Evolutionary conservation across 1,284 basidiomycete genomes (phyloP).

Genomic region (Afroboletus lepidellus): DNA sequence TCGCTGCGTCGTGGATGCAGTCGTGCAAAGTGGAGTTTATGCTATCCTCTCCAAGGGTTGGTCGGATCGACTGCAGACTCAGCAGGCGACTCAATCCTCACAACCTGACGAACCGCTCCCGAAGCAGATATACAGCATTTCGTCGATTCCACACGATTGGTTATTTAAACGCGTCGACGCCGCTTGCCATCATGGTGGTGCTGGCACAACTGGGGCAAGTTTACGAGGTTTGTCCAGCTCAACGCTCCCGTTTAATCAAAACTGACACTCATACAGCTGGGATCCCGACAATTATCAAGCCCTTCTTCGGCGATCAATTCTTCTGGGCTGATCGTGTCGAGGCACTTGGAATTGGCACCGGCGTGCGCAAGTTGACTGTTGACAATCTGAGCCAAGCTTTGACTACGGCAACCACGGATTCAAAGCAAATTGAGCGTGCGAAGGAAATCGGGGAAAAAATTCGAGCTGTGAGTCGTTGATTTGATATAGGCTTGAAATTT

Average conservation of each 20-base stretch:
- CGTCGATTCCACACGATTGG: constrained; percentile 96
- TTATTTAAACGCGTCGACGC: constrained; percentile 92
- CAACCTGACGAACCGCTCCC: constrained; percentile 72
- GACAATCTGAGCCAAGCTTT: constrained; percentile 79
- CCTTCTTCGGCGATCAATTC: constrained; percentile 97
- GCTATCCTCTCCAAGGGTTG: constrained; percentile 97
- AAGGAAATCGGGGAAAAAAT: constrained; percentile 82
- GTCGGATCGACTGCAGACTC: constrained; percentile 86
- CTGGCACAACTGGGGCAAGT: constrained; percentile 94
- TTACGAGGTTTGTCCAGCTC: constrained; percentile 61
- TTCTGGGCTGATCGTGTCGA: constrained; percentile 97
- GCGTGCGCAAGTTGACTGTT: constrained; percentile 83
- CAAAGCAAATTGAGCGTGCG: constrained; percentile 85
- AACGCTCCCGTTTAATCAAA: not conserved
- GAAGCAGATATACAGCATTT: constrained; percentile 77
- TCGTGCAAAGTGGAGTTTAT: constrained; percentile 79
- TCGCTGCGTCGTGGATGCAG: constrained; percentile 84
- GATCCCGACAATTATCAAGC: constrained; percentile 93
- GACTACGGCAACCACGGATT: constrained; percentile 77
- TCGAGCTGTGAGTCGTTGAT: constrained; percentile 53
- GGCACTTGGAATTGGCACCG: constrained; percentile 85
- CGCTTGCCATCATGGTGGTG: constrained; percentile 96
- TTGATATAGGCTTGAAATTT: not conserved
- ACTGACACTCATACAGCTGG: constrained; percentile 56
- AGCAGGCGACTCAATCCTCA: constrained; percentile 58